phyloP scores from a whole-genome alignment of 768 basidiomycete genomes.

The Podaxis rugospora region DNA sequence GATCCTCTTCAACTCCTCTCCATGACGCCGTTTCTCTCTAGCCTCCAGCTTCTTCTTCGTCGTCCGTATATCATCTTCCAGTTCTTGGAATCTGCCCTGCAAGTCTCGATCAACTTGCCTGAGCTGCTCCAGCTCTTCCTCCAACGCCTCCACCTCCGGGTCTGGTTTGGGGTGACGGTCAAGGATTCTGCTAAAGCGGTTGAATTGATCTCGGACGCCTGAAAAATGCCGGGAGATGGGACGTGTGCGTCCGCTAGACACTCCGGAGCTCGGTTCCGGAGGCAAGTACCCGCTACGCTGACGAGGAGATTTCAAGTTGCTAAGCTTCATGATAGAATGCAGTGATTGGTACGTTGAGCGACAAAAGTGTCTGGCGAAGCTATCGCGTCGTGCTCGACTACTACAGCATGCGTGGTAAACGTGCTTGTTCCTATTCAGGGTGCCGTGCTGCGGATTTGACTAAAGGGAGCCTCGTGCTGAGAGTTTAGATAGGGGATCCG shows the following conservation, averaged over 20 bases:
- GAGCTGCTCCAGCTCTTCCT: background rate
- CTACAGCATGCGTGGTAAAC: background rate
- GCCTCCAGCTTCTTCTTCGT: conserved; percentile 17
- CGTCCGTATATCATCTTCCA: conserved; percentile 14
- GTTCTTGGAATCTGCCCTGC: background rate
- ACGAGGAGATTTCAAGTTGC: background rate
- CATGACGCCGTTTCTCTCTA: conserved; percentile 18
- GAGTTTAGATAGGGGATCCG: background rate
- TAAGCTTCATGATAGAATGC: background rate
- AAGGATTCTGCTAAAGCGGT: background rate
- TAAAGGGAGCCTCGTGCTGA: background rate
- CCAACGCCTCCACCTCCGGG: background rate
- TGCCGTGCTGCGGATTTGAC: background rate
- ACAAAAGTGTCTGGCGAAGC: background rate
- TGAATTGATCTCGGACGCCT: background rate
- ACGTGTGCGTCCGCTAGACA: background rate
- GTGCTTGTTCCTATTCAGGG: background rate
- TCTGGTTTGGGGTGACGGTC: background rate
- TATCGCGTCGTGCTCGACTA: background rate
- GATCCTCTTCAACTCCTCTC: conserved; percentile 25
- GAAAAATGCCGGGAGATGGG: background rate
- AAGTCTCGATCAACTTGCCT: background rate
- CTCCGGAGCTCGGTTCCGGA: background rate
- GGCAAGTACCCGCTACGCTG: conserved; percentile 6
- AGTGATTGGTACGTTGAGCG: background rate